phyloP scores from a whole-genome alignment of 352 stramenopile genomes.

The Thraustochytrium striatum region DNA sequence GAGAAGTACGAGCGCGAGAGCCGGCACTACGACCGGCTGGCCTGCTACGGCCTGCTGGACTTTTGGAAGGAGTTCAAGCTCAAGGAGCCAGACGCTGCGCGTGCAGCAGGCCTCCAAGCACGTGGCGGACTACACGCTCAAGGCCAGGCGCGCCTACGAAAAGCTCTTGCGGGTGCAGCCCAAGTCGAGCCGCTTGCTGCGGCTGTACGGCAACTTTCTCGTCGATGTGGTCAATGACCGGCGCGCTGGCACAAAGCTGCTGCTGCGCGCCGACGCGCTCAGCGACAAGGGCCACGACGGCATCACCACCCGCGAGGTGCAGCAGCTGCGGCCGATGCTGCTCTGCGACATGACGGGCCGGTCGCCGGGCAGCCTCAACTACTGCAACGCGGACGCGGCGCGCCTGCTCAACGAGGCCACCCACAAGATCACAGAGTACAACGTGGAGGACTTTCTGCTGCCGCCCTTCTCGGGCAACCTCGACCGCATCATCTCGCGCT shows the following conservation, averaged over 20 bases:
- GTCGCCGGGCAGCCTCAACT: background rate
- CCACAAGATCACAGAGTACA: background rate
- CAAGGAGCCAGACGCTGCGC: slow-evolving; percentile 9
- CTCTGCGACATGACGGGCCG: background rate
- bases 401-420: slow-evolving; percentile 6
- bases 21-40: background rate
- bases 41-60: slow-evolving; percentile 19
- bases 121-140: background rate
- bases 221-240: slow-evolving; percentile 33
- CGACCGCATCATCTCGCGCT: background rate
- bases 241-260: background rate
- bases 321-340: background rate
- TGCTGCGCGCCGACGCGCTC: slow-evolving; percentile 17
- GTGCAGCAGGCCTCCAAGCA: slow-evolving; percentile 1
- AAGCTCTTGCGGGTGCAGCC: slow-evolving; percentile 33
- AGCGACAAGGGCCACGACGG: background rate
- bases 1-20: slow-evolving; percentile 44
- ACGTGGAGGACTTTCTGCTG: slow-evolving; percentile 10
- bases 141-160: slow-evolving; percentile 10
- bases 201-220: slow-evolving; percentile 31
- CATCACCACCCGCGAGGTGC: background rate
- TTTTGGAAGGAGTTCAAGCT: slow-evolving; percentile 46
- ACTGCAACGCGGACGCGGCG: background rate
- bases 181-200: background rate
- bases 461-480: slow-evolving; percentile 34